Percentiles rank a stretch among this genome's conserved stretches.
Conservation (phyloP, 106 monocot genomes). For the Allium cepa region DNA sequence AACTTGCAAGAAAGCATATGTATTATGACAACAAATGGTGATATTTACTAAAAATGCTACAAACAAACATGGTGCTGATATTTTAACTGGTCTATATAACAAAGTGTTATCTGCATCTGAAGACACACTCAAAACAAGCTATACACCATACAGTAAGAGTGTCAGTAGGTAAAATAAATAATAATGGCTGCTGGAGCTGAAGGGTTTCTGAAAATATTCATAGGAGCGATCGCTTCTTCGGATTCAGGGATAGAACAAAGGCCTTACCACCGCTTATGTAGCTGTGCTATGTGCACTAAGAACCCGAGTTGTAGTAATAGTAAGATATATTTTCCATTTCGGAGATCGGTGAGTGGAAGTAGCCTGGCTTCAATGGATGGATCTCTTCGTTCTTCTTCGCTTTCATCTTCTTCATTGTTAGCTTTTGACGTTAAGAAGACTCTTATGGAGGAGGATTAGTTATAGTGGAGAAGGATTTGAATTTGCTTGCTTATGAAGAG, state of each 20-base stretch:
- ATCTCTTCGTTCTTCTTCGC: not conserved
- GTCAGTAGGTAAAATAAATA: not conserved
- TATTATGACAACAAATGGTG: not conserved
- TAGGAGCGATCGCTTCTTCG: conserved; percentile 4
- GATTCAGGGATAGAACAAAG: conserved; percentile 9
- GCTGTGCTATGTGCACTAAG: conserved; percentile 2
- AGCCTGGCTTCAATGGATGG: not conserved
- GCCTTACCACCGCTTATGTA: conserved; percentile 16
- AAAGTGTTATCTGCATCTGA: not conserved
- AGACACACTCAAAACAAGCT: not conserved
- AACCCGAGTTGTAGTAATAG: not conserved
- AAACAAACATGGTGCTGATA: too few species aligned
- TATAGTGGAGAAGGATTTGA: too few species aligned
- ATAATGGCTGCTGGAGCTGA: conserved; percentile 3
- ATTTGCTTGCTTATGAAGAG: too few species aligned
- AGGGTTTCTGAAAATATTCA: conserved; percentile 4
- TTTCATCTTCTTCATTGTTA: not conserved
- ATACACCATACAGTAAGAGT: not conserved
- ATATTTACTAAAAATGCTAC: too few species aligned
- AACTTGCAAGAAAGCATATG: conserved; percentile 1
- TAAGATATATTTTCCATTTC: conserved; percentile 2
- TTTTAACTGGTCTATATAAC: too few species aligned
- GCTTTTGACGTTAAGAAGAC: not conserved
- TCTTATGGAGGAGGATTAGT: too few species aligned
- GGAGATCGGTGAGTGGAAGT: not conserved